Base-by-base conservation (phyloP, 805 yeast species). In the Saturnispora saitoi region DNA sequence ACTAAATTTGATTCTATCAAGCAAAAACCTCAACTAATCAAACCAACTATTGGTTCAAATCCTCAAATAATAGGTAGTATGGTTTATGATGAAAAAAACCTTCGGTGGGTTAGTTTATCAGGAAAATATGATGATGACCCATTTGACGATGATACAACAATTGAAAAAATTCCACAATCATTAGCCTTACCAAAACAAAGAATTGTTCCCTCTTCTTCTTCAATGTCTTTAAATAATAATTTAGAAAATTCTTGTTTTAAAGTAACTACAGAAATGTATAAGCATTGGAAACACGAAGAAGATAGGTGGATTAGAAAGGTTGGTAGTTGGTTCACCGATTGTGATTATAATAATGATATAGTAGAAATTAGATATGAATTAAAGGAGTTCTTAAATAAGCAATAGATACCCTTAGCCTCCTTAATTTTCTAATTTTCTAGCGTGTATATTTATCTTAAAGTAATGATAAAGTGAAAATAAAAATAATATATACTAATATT, bases 61-160 rank as follows among this genome's bases (percentile, higher is more conserved):
- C 70, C 31, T 43, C 77, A 74, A 47, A 59, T 69, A 17, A 71
- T 73, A 6, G 76, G 76, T 2, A 71, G 75, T 53, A 81, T 81
- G 87, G 67, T 71, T 26, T 81, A 77, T 58, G 86, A 81, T 58
- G 70, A 76, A 9, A 75, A 72, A 28, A 72, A 73, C 34, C 60
- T 79, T 60, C 60, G 77, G 51, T 81, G 87, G 87, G 70, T 79
- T n/a, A 77, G 74, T 53, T 52, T 72, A 39, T 66, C 58, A 11
- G 74, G 71, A 4, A 66, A 68, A 38, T 66, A 64, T 32, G 69
- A 68, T 34, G 70, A 66, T 46, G 70, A 66, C 52, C 76, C 79
- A 3, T 76, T 80, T 53, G 72, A 67, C 36, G 78, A 72, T 40
- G 63, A 77, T 53, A 61, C 57, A 2, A 52, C 54, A 9, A 41